phyloP scores from a whole-genome alignment of 192 early-diverging fungal species.

The Backusella parvicylindrica region DNA sequence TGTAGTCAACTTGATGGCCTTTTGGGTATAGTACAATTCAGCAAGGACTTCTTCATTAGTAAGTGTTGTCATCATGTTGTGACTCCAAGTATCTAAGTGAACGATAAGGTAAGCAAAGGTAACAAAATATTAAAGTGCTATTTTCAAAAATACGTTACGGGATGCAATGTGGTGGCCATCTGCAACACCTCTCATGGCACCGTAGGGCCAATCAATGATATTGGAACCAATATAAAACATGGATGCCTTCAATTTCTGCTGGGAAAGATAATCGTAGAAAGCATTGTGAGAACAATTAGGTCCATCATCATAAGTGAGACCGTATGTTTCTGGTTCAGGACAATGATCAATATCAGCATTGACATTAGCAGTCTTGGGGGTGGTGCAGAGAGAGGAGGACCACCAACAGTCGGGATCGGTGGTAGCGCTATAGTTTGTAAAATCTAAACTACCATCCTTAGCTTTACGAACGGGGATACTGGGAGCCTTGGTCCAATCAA shows the following conservation, averaged over 20 bases:
- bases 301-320: slow-evolving; percentile 63
- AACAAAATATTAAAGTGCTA: too few species aligned
- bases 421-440: slow-evolving; percentile 4
- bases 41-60: slow-evolving; percentile 43
- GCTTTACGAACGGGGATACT: slow-evolving; percentile 23
- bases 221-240: slow-evolving; percentile 61
- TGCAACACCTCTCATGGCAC: slow-evolving; percentile 35
- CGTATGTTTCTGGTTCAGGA: slow-evolving; percentile 38
- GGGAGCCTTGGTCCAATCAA: slow-evolving; percentile 37
- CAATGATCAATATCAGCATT: slow-evolving; percentile 39
- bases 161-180: slow-evolving; percentile 58
- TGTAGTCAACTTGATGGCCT: slow-evolving; percentile 31
- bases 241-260: slow-evolving; percentile 46
- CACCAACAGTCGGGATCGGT: slow-evolving; percentile 38
- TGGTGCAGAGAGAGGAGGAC: slow-evolving; percentile 37
- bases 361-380: slow-evolving; percentile 17
- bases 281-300: slow-evolving; percentile 40
- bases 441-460: slow-evolving; percentile 21
- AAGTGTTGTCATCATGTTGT: slow-evolving; percentile 44
- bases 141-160: slow-evolving; percentile 32
- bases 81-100: slow-evolving; percentile 49
- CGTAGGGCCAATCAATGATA: slow-evolving; percentile 39
- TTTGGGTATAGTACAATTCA: slow-evolving; percentile 50
- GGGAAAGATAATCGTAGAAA: slow-evolving; percentile 38
- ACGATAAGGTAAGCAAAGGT: neutral